Base-by-base conservation (phyloP, 352 stramenopile genomes). In the Phytophthora sansomeana region DNA sequence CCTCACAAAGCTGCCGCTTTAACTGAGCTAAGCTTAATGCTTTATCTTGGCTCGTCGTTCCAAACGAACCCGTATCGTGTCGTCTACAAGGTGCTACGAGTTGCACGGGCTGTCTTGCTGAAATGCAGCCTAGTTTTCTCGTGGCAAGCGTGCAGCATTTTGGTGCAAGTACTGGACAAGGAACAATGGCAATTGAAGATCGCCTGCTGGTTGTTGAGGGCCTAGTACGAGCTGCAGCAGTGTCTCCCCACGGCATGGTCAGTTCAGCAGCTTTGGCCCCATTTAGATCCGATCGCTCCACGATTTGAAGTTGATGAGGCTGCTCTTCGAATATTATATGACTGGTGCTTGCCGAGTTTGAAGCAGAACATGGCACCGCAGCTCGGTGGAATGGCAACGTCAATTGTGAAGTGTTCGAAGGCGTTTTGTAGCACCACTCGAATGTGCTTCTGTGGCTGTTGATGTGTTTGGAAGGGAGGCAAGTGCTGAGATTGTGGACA, bases 341-440 rank as follows among this genome's bases (percentile, higher is more conserved):
- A 78, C 29, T 92, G 84, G 81, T 91, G 81, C 71, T 52, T 92
- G 39, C 84, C 87, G 52, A 92, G 78, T 67, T 49, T 91, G 5
- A 74, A 75, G 8, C 70, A 82, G 11, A 77, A 88, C 10, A 87
- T 92, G 76, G 72, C 68, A 9, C 67, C 67, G 4, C 72, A 88
- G 19, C 72, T 92, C 17, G 67, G 67, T 3, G 56, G 62, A 6
- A 85, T 90, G 43, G 81, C 78, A 29, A 85, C 70, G 6, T 48
- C 88, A 29, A 87, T 92, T 36, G 74, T 91, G 0, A 59, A 38
- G 72, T 89, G n/a, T 92, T 92, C 43, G 72, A 87, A 48, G 70
- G 28, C 61, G 69, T 17, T 90, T 78, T 43, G 77, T 90, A 28
- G 75, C 84, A 38, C 70, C 84, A 19, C 75, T 92, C n/a, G 77